phyloP scores from a whole-genome alignment of 805 yeast genomes.

The Kluyveromyces aestuarii region DNA sequence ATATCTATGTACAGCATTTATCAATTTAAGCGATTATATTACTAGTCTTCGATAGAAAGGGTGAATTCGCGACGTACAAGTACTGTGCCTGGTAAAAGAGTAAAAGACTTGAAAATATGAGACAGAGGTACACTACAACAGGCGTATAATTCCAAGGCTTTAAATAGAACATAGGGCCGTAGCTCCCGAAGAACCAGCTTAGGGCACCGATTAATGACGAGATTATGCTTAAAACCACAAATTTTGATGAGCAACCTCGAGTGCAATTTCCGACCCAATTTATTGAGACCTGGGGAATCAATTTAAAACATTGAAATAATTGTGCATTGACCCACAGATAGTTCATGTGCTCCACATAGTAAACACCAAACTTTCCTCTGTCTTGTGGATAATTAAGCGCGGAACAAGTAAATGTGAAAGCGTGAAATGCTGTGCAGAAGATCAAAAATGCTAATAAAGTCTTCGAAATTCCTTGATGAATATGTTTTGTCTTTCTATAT shows the following conservation, averaged over 20 bases:
- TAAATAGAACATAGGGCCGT: slow-evolving; percentile 8
- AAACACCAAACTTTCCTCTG: slow-evolving; percentile 27
- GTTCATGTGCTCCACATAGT: slow-evolving; percentile 34
- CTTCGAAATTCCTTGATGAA: slow-evolving; percentile 31
- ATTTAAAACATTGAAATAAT: slow-evolving; percentile 17
- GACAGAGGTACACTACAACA: slow-evolving; percentile 8
- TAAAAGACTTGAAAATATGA: slow-evolving; percentile 10
- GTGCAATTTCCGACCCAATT: slow-evolving; percentile 32
- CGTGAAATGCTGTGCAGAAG: slow-evolving; percentile 6
- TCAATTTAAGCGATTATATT: background rate
- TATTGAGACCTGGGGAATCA: slow-evolving; percentile 34
- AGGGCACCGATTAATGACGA: slow-evolving; percentile 2
- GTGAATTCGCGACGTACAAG: slow-evolving; percentile 14
- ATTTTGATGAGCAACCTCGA: slow-evolving; percentile 23
- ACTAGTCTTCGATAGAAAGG: slow-evolving; percentile 14
- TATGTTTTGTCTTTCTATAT: slow-evolving; percentile 27
- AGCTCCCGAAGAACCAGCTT: slow-evolving; percentile 3
- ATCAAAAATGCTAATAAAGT: slow-evolving; percentile 6
- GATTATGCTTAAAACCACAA: slow-evolving; percentile 9
- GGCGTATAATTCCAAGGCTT: slow-evolving; percentile 21
- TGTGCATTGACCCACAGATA: slow-evolving; percentile 32
- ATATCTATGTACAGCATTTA: background rate
- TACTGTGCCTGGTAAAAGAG: slow-evolving; percentile 22
- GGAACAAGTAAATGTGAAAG: slow-evolving; percentile 17
- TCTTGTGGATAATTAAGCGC: slow-evolving; percentile 9